Percentiles rank a stretch among this genome's conserved stretches.
These are phyloP conservation scores for Boechera stricta DNA, from an alignment of 345 rosid species.

Conservation along the genomic window DNA sequence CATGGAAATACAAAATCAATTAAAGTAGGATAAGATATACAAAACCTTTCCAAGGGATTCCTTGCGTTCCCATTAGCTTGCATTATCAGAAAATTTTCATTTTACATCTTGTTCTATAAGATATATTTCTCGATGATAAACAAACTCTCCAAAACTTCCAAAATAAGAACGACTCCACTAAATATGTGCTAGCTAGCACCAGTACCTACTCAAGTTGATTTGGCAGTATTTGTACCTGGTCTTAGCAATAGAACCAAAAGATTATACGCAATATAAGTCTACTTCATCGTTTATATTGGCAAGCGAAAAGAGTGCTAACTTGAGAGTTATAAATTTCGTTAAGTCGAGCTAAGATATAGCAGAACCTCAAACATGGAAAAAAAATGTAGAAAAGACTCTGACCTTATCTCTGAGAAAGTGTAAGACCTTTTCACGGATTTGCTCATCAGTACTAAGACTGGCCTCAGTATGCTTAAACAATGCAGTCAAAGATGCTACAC, in stretches of 20 bases:
- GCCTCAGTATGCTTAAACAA: constrained; percentile 73
- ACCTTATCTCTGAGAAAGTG: constrained; percentile 89
- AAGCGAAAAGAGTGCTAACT: neutral
- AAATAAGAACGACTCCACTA: neutral
- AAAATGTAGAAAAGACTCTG: constrained; percentile 18
- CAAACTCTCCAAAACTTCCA: constrained; percentile 6
- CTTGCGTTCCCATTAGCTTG: neutral
- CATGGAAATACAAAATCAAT: constrained; percentile 29
- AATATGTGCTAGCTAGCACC: neutral
- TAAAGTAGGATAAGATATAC: constrained; percentile 10
- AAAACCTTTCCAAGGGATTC: constrained; percentile 17
- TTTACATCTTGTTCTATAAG: neutral
- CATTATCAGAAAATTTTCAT: neutral
- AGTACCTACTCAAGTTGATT: neutral
- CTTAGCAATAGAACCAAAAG: neutral
- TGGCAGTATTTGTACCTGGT: neutral
- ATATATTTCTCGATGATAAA: neutral
- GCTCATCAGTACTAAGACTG: constrained; percentile 62
- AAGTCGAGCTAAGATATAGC: neutral
- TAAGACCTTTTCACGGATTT: constrained; percentile 79
- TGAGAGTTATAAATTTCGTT: neutral
- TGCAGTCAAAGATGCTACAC: constrained; percentile 78
- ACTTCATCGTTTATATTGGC: neutral
- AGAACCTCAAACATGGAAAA: neutral
- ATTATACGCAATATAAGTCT: constrained; percentile 10